These are phyloP conservation scores for Fusarium hostae DNA, from an alignment of 2,329 filamentous ascomycete genomes.

Conservation along the genomic window DNA sequence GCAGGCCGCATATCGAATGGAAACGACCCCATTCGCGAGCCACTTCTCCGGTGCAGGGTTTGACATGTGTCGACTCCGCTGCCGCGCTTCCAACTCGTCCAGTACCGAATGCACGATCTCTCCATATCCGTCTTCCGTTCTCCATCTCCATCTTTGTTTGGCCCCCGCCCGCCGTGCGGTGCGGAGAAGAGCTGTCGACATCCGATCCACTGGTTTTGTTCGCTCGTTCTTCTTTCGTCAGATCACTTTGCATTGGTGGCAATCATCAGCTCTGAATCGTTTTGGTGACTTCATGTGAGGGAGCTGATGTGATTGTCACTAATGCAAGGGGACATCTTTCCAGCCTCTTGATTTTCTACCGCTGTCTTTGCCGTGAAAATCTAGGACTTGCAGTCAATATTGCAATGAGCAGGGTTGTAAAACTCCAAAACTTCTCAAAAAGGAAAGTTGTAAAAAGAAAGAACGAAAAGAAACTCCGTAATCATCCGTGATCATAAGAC, in stretches of 20 bases:
- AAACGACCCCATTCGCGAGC: constrained; percentile 45
- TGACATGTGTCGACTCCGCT: constrained; percentile 37
- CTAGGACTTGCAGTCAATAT: constrained; percentile 10
- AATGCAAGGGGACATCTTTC: constrained; percentile 30
- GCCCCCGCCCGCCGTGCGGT: constrained; percentile 30
- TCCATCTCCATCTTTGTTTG: constrained; percentile 35
- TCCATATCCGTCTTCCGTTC: constrained; percentile 24
- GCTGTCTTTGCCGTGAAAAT: neutral
- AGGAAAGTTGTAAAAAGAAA: constrained; percentile 27
- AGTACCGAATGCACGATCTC: constrained; percentile 44
- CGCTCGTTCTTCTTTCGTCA: constrained; percentile 17
- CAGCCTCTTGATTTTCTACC: constrained; percentile 11
- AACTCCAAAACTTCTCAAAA: constrained; percentile 11
- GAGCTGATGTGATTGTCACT: constrained; percentile 27
- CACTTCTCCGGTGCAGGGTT: constrained; percentile 39
- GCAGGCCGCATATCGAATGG: constrained; percentile 29
- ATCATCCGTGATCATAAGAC: constrained; percentile 32
- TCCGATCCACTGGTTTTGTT: constrained; percentile 35
- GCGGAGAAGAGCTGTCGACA: constrained; percentile 41
- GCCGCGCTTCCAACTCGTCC: constrained; percentile 29
- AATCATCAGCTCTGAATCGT: constrained; percentile 13
- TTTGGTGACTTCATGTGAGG: constrained; percentile 12
- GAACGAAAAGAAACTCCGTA: constrained; percentile 21
- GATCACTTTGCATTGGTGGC: constrained; percentile 23
- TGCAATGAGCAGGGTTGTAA: constrained; percentile 20